Evolutionary conservation across 1,284 basidiomycete species (phyloP).

Genomic region (Apiotrichum siamense): DNA sequence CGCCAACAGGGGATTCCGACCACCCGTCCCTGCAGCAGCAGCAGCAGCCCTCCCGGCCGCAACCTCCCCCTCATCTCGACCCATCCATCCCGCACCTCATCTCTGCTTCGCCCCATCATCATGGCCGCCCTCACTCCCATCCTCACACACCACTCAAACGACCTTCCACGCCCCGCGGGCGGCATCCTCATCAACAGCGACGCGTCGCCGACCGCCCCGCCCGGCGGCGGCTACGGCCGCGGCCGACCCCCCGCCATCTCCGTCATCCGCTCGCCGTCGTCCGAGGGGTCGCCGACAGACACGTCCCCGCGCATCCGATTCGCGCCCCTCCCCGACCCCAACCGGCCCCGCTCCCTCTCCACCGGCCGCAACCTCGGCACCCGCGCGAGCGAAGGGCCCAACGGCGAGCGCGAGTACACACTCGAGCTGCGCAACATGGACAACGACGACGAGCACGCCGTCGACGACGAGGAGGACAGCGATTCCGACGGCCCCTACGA

Average conservation of each 20-base stretch:
- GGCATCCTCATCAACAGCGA: constrained; percentile 14
- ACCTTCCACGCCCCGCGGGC: not conserved
- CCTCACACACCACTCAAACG: not conserved
- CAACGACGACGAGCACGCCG: constrained; percentile 25
- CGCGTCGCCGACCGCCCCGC: not conserved
- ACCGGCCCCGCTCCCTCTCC: constrained; percentile 38
- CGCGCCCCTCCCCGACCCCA: constrained; percentile 45
- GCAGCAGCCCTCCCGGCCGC: not conserved
- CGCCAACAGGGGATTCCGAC: too few species aligned
- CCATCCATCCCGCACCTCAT: not conserved
- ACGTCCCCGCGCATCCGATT: constrained; percentile 36
- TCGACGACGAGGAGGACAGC: constrained; percentile 26
- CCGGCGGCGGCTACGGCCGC: not conserved
- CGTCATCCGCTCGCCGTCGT: not conserved
- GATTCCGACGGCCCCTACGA: constrained; percentile 31
- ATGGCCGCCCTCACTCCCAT: not conserved
- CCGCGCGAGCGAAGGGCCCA: constrained; percentile 8
- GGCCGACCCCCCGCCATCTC: constrained; percentile 1
- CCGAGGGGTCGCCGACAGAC: not conserved
- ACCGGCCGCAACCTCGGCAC: constrained; percentile 35
- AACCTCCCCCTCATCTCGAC: not conserved
- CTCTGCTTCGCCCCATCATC: not conserved
- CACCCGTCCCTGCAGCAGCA: not conserved
- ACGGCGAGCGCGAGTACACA: constrained; percentile 16
- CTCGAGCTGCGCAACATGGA: constrained; percentile 12